Evolutionary conservation across 116 monocot genomes (phyloP).

Genomic region (Papilionanthe hybrid): DNA sequence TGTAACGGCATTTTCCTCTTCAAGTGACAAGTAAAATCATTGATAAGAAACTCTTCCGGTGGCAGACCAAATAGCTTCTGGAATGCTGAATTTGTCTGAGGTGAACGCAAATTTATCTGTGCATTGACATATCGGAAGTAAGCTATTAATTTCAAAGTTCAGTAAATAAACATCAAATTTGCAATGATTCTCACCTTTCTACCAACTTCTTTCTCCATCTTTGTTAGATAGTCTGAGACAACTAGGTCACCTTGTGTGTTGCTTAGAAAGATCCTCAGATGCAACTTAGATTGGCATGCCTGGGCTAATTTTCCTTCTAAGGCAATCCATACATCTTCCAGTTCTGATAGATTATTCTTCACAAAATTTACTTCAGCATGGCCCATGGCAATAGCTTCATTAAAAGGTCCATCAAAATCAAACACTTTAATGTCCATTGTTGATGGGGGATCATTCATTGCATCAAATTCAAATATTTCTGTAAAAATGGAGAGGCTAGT

Average conservation of each 20-base stretch:
- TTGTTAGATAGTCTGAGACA: constrained; percentile 72
- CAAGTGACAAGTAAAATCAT: constrained; percentile 93
- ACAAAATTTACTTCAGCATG: constrained; percentile 91
- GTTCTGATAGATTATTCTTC: constrained; percentile 75
- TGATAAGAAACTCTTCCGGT: constrained; percentile 93
- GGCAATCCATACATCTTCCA: constrained; percentile 79
- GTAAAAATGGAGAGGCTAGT: constrained; percentile 17
- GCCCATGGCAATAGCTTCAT: constrained; percentile 70
- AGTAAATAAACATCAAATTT: background rate
- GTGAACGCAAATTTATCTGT: constrained; percentile 86
- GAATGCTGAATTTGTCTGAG: constrained; percentile 83
- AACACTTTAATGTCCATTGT: constrained; percentile 75
- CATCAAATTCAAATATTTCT: constrained; percentile 99
- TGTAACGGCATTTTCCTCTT: constrained; percentile 97
- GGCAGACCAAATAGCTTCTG: constrained; percentile 92
- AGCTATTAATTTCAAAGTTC: background rate
- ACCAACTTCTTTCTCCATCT: constrained; percentile 94
- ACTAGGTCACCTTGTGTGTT: constrained; percentile 75
- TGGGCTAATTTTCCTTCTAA: constrained; percentile 81
- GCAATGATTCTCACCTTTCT: constrained; percentile 54
- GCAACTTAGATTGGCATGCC: constrained; percentile 81
- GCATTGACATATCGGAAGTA: background rate
- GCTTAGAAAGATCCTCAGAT: constrained; percentile 76
- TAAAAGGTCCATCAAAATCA: constrained; percentile 92
- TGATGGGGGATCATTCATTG: constrained; percentile 90